phyloP scores from a whole-genome alignment of 2,329 filamentous ascomycete species.

The Fusarium ambrosium region DNA sequence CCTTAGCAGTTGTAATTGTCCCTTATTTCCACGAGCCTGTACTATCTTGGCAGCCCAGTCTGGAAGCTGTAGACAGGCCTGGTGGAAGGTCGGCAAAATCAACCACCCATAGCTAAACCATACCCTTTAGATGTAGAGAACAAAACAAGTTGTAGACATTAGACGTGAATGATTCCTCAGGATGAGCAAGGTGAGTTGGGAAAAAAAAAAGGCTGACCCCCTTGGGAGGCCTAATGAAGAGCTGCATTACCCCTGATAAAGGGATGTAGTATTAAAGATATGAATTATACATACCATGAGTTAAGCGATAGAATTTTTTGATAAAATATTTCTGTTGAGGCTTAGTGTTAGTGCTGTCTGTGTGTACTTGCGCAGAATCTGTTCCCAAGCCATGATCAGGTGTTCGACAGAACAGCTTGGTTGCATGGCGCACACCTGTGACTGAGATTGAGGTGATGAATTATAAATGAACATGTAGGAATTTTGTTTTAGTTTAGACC shows the following conservation, averaged over 20 bases:
- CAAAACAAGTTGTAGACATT: no score
- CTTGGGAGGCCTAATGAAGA: not conserved
- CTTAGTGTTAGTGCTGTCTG: no score
- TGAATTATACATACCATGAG: no score
- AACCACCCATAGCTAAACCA: not conserved
- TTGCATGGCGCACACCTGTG: no score
- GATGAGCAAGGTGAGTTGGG: not conserved
- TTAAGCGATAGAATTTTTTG: no score
- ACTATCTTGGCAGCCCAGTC: not conserved
- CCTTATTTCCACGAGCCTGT: not conserved
- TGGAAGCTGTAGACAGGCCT: not conserved
- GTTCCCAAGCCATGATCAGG: no score
- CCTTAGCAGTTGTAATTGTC: not conserved
- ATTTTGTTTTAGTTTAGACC: not conserved
- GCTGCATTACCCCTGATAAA: not conserved
- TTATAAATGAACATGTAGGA: not conserved
- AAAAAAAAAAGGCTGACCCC: not conserved
- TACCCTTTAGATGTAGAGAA: no score
- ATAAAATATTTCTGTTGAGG: no score
- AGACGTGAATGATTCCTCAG: not conserved
- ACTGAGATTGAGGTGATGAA: no score
- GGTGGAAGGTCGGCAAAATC: not conserved
- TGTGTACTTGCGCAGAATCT: no score
- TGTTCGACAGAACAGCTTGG: no score
- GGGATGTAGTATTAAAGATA: no score